These are phyloP conservation scores for Ophiostoma fasciatum DNA, from an alignment of 2,329 filamentous ascomycete genomes.

Conservation along the genomic window DNA sequence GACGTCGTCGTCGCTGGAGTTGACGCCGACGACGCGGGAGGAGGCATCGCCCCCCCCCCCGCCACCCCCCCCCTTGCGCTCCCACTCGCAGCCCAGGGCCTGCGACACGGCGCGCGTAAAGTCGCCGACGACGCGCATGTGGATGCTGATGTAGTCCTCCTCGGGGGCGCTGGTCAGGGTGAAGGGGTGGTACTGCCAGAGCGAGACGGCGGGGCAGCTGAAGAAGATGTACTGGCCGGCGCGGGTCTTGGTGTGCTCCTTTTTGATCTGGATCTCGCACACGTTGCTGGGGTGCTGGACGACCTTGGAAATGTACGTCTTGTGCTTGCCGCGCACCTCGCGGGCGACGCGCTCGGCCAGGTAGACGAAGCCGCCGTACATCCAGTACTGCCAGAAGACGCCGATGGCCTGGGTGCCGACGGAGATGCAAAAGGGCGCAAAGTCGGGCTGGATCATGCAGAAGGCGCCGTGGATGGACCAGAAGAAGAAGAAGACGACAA, in stretches of 20 bases:
- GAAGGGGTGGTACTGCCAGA: constrained; percentile 84
- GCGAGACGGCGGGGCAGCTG: constrained; percentile 70
- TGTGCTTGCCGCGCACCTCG: constrained; percentile 66
- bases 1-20: constrained; percentile 41
- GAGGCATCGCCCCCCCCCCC: too few relatives aligned
- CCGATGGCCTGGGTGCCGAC: constrained; percentile 51
- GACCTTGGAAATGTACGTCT: constrained; percentile 78
- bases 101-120: constrained; percentile 59
- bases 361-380: constrained; percentile 69
- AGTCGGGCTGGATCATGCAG: constrained; percentile 80
- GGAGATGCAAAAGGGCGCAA: constrained; percentile 61
- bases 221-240: constrained; percentile 83
- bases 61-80: constrained; percentile 36
- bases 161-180: constrained; percentile 76
- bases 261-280: constrained; percentile 85
- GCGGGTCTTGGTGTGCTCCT: constrained; percentile 67
- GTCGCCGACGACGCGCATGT: constrained; percentile 70
- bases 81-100: constrained; percentile 62
- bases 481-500: constrained; percentile 78
- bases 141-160: constrained; percentile 80
- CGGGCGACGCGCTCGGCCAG: constrained; percentile 65
- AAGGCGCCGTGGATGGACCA: constrained; percentile 83
- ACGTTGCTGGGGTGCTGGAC: constrained; percentile 82
- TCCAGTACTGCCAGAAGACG: constrained; percentile 82
- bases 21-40: constrained; percentile 57